phyloP scores from a whole-genome alignment of 352 stramenopile genomes.

The Globisporangium rhizosaccharum region DNA sequence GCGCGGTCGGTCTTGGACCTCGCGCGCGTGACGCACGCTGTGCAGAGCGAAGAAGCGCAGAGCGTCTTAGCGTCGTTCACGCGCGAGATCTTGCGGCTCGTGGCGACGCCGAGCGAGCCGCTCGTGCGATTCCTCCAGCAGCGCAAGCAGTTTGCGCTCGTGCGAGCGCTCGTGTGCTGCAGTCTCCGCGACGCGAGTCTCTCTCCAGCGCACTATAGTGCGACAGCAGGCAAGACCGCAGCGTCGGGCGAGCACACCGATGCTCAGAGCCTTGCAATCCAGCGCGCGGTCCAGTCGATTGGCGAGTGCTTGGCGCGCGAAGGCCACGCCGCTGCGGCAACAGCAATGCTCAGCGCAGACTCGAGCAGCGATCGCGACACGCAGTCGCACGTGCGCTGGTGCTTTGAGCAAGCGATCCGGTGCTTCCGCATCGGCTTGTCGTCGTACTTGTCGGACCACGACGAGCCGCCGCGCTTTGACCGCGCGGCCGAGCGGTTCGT shows the following conservation, averaged over 20 bases:
- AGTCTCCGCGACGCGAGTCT: conserved; percentile 58
- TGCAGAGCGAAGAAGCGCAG: conserved; percentile 51
- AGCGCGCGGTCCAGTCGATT: conserved; percentile 54
- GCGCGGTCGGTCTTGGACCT: conserved; percentile 39
- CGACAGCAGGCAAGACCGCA: conserved; percentile 6
- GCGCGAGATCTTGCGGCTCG: conserved; percentile 44
- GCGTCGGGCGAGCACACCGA: conserved; percentile 24
- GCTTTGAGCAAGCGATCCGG: conserved; percentile 63
- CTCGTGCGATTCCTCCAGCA: conserved; percentile 61
- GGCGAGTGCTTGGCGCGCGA: conserved; percentile 63
- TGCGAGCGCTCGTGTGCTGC: conserved; percentile 64
- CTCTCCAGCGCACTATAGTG: background rate
- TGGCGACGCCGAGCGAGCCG: conserved; percentile 48
- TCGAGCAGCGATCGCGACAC: conserved; percentile 20
- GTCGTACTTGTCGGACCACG: conserved; percentile 40
- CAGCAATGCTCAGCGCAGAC: background rate
- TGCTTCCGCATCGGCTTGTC: conserved; percentile 73
- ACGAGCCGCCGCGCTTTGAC: conserved; percentile 18
- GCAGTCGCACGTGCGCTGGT: conserved; percentile 36
- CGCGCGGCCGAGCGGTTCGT: conserved; percentile 47
- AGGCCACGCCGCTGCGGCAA: conserved; percentile 30
- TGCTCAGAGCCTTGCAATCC: conserved; percentile 19
- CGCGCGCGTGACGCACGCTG: conserved; percentile 28
- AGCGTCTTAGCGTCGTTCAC: conserved; percentile 48
- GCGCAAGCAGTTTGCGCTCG: conserved; percentile 55